Percentiles rank a stretch among this genome's conserved stretches.
Conservation (phyloP, 345 rosid species). For the Arabis alpina region DNA sequence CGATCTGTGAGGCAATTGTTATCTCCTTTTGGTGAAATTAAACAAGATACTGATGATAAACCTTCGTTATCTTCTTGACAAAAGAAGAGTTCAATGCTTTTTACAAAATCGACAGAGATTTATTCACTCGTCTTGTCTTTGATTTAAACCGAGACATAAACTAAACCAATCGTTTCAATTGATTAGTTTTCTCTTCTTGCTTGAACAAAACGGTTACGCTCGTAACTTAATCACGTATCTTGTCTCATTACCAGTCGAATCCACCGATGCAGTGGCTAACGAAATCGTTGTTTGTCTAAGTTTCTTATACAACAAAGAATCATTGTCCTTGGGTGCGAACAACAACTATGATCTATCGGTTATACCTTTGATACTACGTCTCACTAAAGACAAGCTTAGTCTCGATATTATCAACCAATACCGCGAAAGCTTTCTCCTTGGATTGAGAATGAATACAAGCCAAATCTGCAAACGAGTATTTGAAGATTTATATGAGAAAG, state of each 20-base stretch:
- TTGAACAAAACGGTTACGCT: conserved; percentile 46
- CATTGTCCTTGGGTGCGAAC: conserved; percentile 5
- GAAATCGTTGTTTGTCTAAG: conserved; percentile 53
- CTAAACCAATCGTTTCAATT: conserved; percentile 48
- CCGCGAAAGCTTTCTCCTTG: conserved; percentile 32
- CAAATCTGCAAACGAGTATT: conserved; percentile 57
- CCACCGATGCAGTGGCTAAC: conserved; percentile 48
- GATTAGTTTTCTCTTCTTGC: conserved; percentile 56
- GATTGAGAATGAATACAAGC: conserved; percentile 29
- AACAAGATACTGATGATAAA: too few species aligned
- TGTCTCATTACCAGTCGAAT: conserved; percentile 36
- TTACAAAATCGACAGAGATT: conserved; percentile 55
- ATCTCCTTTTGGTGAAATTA: too few species aligned
- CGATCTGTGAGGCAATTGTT: too few species aligned
- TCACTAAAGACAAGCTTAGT: conserved; percentile 42
- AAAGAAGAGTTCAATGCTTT: conserved; percentile 51
- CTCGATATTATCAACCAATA: conserved; percentile 46
- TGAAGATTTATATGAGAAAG: conserved; percentile 39
- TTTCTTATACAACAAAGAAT: conserved; percentile 32
- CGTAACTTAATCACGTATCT: conserved; percentile 37
- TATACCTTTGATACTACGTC: conserved; percentile 35
- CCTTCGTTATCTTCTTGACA: neutral
- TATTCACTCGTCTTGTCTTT: conserved; percentile 53
- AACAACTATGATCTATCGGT: neutral
- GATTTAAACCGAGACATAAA: conserved; percentile 49